These are phyloP conservation scores for Solanum hybrid DNA, from an alignment of 305 asterid genomes.

Conservation along the genomic window DNA sequence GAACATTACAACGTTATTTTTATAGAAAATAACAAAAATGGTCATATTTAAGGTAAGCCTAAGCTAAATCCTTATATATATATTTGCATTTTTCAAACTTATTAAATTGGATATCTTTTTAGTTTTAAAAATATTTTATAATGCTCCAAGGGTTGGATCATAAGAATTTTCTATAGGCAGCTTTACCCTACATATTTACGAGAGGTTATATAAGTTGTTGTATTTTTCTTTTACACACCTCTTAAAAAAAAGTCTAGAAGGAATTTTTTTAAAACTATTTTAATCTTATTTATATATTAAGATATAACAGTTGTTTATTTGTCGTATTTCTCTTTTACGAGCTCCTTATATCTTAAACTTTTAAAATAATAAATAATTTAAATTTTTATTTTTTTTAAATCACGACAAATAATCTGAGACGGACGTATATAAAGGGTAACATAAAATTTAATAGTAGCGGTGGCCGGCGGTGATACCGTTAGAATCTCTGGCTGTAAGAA, in stretches of 20 bases:
- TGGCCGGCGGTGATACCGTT: background rate
- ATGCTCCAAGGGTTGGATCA: background rate
- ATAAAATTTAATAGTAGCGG: background rate
- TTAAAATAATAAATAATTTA: too few species aligned
- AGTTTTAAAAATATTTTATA: background rate
- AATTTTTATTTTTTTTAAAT: too few species aligned
- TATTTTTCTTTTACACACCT: background rate
- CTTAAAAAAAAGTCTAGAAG: too few species aligned
- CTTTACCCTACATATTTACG: background rate
- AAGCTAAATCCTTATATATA: background rate
- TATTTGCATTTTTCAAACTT: background rate
- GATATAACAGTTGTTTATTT: background rate
- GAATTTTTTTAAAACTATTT: too few species aligned
- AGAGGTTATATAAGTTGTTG: background rate
- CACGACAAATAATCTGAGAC: background rate
- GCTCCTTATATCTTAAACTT: rapidly evolving
- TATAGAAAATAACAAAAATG: background rate
- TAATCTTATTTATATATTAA: too few species aligned
- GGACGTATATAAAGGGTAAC: too few species aligned
- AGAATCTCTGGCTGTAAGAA: background rate
- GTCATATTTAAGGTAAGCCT: background rate
- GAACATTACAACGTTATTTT: background rate
- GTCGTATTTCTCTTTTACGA: background rate
- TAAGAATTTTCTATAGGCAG: too few species aligned
- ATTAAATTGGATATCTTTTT: background rate